Conservation (phyloP, 257 asterid species). For the Petunia secreta region DNA sequence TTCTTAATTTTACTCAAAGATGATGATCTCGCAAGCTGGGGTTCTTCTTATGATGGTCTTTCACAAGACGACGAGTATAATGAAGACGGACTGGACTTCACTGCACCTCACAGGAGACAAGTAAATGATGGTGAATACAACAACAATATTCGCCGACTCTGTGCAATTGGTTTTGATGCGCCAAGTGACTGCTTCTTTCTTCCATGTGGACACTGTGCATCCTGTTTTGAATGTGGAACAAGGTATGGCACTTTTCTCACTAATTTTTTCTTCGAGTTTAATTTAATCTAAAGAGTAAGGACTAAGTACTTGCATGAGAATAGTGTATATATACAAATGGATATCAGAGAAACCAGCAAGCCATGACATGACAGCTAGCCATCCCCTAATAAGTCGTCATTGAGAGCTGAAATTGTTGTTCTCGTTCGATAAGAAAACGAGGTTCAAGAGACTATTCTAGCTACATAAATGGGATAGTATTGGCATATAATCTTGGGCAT, state of each 20-base stretch:
- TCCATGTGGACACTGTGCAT: slow-evolving; percentile 87
- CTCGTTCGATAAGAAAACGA: not conserved
- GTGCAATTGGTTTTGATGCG: slow-evolving; percentile 89
- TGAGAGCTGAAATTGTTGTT: not conserved
- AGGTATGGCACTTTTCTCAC: slow-evolving; percentile 46
- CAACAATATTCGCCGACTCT: slow-evolving; percentile 44
- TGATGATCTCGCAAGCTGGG: slow-evolving; percentile 47
- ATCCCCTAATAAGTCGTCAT: too few relatives aligned
- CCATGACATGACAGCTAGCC: slow-evolving; percentile 15
- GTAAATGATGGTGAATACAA: slow-evolving; percentile 47
- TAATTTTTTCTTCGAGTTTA: not conserved
- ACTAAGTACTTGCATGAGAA: too few relatives aligned
- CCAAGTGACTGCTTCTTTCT: slow-evolving; percentile 81
- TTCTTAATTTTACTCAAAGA: slow-evolving; percentile 67
- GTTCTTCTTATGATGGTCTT: slow-evolving; percentile 58
- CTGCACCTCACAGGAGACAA: slow-evolving; percentile 40
- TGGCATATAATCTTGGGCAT: not conserved
- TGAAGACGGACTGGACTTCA: slow-evolving; percentile 41
- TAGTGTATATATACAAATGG: slow-evolving; percentile 7
- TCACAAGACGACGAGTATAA: slow-evolving; percentile 51
- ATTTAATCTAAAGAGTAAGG: not conserved
- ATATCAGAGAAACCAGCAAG: slow-evolving; percentile 15
- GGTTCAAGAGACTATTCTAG: not conserved
- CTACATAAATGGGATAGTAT: not conserved
- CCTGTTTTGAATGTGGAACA: slow-evolving; percentile 81